Conservation (phyloP, 140 eudicot genomes). For the Oenanthe javanica region DNA sequence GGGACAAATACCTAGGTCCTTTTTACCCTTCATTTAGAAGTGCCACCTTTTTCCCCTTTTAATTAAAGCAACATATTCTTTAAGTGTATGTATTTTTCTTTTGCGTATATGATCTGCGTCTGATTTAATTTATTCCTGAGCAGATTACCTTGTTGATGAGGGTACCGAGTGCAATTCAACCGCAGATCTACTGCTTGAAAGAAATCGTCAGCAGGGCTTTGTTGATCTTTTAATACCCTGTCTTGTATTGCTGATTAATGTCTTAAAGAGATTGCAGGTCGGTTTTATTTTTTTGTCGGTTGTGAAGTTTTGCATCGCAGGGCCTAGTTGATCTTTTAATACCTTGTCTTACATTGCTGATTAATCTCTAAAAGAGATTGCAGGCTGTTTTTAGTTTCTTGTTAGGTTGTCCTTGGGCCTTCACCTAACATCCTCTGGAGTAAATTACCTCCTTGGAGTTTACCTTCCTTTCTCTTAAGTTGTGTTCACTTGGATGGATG, state of each 20-base stretch:
- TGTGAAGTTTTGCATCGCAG: slow-evolving; percentile 15
- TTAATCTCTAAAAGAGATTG: slow-evolving; percentile 60
- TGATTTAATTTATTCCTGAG: slow-evolving; percentile 5
- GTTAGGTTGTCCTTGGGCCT: background rate
- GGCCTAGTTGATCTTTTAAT: slow-evolving; percentile 68
- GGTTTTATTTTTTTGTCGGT: background rate
- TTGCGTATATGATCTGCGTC: background rate
- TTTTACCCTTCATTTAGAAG: background rate
- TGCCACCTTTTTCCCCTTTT: background rate
- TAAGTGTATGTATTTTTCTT: background rate
- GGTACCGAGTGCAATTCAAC: slow-evolving; percentile 86
- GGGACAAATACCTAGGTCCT: background rate
- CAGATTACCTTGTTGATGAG: slow-evolving; percentile 99
- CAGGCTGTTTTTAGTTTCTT: slow-evolving; percentile 39
- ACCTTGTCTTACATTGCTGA: slow-evolving; percentile 65
- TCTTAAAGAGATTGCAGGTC: slow-evolving; percentile 78
- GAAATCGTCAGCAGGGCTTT: slow-evolving; percentile 77
- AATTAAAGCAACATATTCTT: background rate
- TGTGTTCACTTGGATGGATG: no score
- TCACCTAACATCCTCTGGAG: background rate
- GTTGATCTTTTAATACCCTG: slow-evolving; percentile 83
- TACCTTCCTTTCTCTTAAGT: background rate
- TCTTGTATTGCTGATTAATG: slow-evolving; percentile 52
- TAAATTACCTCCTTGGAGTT: background rate
- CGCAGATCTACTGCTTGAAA: slow-evolving; percentile 80